Base-by-base conservation (phyloP, 164 flowering plant genomes). In the Nelumbo lutea region DNA sequence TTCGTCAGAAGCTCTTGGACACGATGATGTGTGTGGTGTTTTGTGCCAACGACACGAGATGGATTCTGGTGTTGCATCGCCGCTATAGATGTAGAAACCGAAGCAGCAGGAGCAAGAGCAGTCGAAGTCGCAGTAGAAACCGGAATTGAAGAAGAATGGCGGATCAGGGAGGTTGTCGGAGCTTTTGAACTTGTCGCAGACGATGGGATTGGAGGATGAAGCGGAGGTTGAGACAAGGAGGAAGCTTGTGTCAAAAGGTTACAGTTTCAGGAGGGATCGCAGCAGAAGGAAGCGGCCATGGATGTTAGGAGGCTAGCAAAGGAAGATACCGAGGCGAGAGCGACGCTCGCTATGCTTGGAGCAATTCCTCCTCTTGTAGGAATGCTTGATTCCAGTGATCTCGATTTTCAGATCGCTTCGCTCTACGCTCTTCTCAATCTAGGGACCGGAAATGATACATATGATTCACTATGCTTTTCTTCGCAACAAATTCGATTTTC, bases 301-400 rank as follows among this genome's bases (percentile, higher is more conserved):
- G 75, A 71, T 10, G 91, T 91, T 62, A 82, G 97, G 75, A 70
- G 78, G 80, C 75, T 86, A 3, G 84, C 93, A 7, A 91, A 87
- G 79, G 97, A 88, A 6, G 86, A 88, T 67, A 47, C 82, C 1
- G 84, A 76, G 46, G 91, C 89, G 0, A 81, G 98, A 72, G 76
- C 64, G n/a, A 86, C 91, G 42, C 79, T 93, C 0, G 91, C 96
- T 0, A 83, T 91, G 91, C 85, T 91, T 14, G 98, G 98, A 14
- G 88, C 87, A 6, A 93, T 93, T 66, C 98, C 98, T 9, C 88
- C 96, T 42, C 80, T 93, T 0, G 87, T 91, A 14, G 86, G 82
- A 6, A 75, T 91, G 93, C 83, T 93, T n/a, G 97, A 90, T 72
- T 68, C 68, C 27, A 72, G 51, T 8, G 83, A 85, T 61, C 62